Base-by-base conservation (phyloP, 2,329 filamentous ascomycete species). In the Cercospora sp. region DNA sequence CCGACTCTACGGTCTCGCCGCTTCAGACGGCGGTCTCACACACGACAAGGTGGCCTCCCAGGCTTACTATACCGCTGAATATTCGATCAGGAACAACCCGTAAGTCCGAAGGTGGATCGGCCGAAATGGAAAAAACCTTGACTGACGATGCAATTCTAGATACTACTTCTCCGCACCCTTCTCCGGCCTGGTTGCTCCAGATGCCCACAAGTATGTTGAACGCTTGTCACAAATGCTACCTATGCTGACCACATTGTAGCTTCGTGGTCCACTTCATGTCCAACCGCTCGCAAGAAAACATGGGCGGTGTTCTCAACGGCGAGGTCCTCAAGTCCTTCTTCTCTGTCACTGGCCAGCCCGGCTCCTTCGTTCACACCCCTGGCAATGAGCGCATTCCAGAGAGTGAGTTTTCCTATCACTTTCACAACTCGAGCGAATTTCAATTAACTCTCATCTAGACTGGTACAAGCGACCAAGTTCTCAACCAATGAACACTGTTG, bases 331-430 rank as follows among this genome's bases (percentile, higher is more conserved):
- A 74, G 62, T 68, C 68, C 3, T 75, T 73, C 66, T 75, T 74
- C 58, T 72, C 67, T 40, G 71, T 75, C 53, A 63, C 66, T 5
- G 73, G 73, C n/a, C 68, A 74, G 9, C 66, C 67, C 6, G 72
- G 70, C 12, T 66, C 55, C 16, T 73, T 74, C 64, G 63, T 55
- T 0, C 71, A 70, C 63, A 64, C 61, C 2, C 66, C 60, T 13
- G 74, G 74, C 24, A 69, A 73, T 4, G 74, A 76, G 69, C 71
- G 76, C 4, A 80, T 82, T 63, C 81, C 82, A 2, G 74, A 81
- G 18, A 80, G 61, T 63, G 40, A 55, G 61, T 24, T 16, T 4
- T 3, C 24, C 10, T 24, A 4, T 24, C 7, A 6, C 18, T 9
- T n/a, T 13, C 8, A 5, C n/a, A 1, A n/a, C 10, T 53, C 7